phyloP scores from a whole-genome alignment of 1,284 basidiomycete genomes.

The Albatrellus sp. region DNA sequence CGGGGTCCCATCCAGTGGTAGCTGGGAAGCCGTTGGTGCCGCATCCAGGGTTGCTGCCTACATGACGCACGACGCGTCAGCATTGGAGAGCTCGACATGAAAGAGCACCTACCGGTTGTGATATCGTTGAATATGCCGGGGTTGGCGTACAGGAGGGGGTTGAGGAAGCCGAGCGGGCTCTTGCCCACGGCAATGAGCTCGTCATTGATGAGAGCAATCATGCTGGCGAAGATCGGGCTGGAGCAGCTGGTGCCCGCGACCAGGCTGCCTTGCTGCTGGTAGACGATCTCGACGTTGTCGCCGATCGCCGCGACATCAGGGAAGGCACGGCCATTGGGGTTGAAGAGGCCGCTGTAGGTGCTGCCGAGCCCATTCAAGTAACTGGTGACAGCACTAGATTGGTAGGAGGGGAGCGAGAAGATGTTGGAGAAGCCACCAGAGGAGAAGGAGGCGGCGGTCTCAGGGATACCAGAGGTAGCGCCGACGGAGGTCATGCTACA shows the following conservation, averaged over 20 bases:
- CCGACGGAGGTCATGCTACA: slow-evolving; percentile 53
- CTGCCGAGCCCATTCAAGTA: slow-evolving; percentile 19
- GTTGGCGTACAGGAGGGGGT: slow-evolving; percentile 41
- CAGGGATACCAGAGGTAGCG: slow-evolving; percentile 37
- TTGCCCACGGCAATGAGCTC: slow-evolving; percentile 36
- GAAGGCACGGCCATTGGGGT: slow-evolving; percentile 17
- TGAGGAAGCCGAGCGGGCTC: slow-evolving; percentile 43
- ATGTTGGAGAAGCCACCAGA: slow-evolving; percentile 15
- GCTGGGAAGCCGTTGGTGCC: slow-evolving; percentile 24
- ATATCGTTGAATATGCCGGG: slow-evolving; percentile 45
- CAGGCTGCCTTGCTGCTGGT: slow-evolving; percentile 28
- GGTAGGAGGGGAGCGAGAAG: slow-evolving; percentile 28
- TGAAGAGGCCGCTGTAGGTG: slow-evolving; percentile 16
- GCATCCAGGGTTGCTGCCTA: slow-evolving; percentile 12
- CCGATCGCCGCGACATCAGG: slow-evolving; percentile 47
- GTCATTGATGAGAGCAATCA: slow-evolving; percentile 48
- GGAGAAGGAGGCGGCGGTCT: slow-evolving; percentile 25
- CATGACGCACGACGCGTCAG: background rate
- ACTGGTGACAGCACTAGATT: slow-evolving; percentile 20
- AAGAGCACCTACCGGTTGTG: slow-evolving; percentile 12
- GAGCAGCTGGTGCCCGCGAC: slow-evolving; percentile 49
- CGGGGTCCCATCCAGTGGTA: slow-evolving; percentile 21
- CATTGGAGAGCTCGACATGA: background rate
- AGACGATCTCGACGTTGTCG: slow-evolving; percentile 42
- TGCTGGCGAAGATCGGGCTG: slow-evolving; percentile 45